These are phyloP conservation scores for Ustilago vetiveriae DNA, from an alignment of 1,284 basidiomycete species.

Conservation along the genomic window DNA sequence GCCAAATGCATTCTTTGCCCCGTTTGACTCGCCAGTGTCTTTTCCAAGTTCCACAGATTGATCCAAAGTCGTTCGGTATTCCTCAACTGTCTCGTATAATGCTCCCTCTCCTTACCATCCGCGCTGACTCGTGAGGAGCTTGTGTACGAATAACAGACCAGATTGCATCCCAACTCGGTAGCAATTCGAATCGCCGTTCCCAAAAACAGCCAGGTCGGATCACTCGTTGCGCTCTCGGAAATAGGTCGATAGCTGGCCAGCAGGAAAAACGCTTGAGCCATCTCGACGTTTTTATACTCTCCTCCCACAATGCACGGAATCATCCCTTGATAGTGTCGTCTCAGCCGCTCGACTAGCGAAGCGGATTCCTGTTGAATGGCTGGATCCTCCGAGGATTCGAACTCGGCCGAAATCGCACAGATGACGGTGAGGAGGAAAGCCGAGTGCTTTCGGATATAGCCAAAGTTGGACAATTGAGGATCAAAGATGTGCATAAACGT, in stretches of 20 bases:
- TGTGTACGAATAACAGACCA: slow-evolving; percentile 34
- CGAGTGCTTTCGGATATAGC: slow-evolving; percentile 46
- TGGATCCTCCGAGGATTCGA: neutral
- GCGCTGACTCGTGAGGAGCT: neutral
- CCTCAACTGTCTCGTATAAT: slow-evolving; percentile 43
- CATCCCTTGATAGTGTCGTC: slow-evolving; percentile 30
- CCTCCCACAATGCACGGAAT: slow-evolving; percentile 25
- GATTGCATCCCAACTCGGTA: slow-evolving; percentile 47
- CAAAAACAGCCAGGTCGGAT: slow-evolving; percentile 45
- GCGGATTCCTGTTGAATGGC: slow-evolving; percentile 5
- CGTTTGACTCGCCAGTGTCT: slow-evolving; percentile 43
- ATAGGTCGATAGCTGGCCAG: slow-evolving; percentile 35
- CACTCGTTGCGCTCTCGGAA: slow-evolving; percentile 28
- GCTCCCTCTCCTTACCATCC: slow-evolving; percentile 7
- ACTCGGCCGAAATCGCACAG: slow-evolving; percentile 34
- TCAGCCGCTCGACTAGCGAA: slow-evolving; percentile 6
- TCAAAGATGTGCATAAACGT: slow-evolving; percentile 53
- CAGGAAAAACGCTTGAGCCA: slow-evolving; percentile 46
- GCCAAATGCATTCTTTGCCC: slow-evolving; percentile 47
- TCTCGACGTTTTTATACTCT: slow-evolving; percentile 50
- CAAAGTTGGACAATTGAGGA: slow-evolving; percentile 34
- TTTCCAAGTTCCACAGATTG: slow-evolving; percentile 48
- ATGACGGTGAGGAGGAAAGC: slow-evolving; percentile 46
- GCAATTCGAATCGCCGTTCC: slow-evolving; percentile 45
- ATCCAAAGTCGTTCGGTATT: slow-evolving; percentile 53